A percentile compares a stretch with the other conserved stretches of the same genome.
Conservation (phyloP, 352 stramenopile species). For the Pilasporangium apinafurcum region DNA sequence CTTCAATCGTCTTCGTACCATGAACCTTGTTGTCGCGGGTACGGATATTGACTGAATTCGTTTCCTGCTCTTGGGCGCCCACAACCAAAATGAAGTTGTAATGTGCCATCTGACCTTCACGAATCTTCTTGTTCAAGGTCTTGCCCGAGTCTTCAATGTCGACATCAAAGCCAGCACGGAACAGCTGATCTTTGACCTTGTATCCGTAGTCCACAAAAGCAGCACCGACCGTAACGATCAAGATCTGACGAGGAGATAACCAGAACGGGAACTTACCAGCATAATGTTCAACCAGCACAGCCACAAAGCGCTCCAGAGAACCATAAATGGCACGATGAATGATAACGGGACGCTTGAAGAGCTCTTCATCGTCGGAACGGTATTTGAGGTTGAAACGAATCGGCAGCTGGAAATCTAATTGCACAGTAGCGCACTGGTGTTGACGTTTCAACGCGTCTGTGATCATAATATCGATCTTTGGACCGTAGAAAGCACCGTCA, state of each 20-base stretch:
- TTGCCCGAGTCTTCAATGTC: constrained; percentile 94
- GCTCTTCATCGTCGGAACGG: constrained; percentile 63
- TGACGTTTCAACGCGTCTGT: constrained; percentile 95
- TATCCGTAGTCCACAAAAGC: constrained; percentile 94
- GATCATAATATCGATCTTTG: constrained; percentile 99
- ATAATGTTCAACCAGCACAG: constrained; percentile 97
- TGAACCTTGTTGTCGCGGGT: constrained; percentile 92
- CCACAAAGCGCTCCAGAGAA: constrained; percentile 97
- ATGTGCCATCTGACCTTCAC: constrained; percentile 94
- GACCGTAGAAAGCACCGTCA: constrained; percentile 98
- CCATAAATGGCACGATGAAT: constrained; percentile 98
- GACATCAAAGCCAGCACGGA: constrained; percentile 93
- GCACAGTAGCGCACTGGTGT: constrained; percentile 97
- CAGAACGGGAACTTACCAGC: constrained; percentile 99
- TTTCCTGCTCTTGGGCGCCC: constrained; percentile 88
- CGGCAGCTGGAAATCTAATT: constrained; percentile 98
- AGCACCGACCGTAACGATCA: constrained; percentile 94
- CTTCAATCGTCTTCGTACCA: constrained; percentile 92
- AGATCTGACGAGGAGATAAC: constrained; percentile 93
- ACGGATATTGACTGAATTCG: constrained; percentile 91
- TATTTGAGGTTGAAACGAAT: constrained; percentile 98
- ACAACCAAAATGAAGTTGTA: constrained; percentile 99
- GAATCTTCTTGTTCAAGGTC: constrained; percentile 98
- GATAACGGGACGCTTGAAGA: constrained; percentile 95
- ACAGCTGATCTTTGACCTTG: constrained; percentile 86